These are phyloP conservation scores for Leucocoprinus gongylophorus DNA, from an alignment of 1,284 basidiomycete species.

Conservation along the genomic window DNA sequence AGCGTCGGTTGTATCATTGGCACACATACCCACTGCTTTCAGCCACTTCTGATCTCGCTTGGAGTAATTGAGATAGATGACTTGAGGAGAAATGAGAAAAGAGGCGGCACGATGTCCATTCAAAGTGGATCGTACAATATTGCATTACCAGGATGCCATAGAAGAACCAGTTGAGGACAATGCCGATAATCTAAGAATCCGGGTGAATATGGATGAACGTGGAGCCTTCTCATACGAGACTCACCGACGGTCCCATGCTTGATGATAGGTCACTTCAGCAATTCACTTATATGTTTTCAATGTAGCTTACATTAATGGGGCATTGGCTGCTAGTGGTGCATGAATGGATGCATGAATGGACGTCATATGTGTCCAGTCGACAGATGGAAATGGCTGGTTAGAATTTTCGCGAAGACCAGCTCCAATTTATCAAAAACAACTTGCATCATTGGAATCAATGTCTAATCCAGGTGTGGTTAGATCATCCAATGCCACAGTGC, in stretches of 20 bases:
- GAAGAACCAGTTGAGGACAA: constrained; percentile 10
- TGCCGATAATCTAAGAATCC: not conserved
- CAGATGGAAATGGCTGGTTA: too few species aligned
- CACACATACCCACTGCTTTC: not conserved
- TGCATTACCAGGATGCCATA: constrained; percentile 10
- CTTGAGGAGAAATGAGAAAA: not conserved
- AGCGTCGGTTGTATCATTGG: not conserved
- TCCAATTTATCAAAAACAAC: too few species aligned
- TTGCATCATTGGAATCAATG: too few species aligned
- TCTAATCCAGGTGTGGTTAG: too few species aligned
- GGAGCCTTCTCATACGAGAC: not conserved
- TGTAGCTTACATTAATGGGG: not conserved
- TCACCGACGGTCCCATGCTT: not conserved
- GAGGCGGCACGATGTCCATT: not conserved
- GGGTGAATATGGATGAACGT: too few species aligned
- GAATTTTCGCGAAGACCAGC: too few species aligned
- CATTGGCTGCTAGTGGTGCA: not conserved
- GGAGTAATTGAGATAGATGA: constrained; percentile 4
- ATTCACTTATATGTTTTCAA: not conserved
- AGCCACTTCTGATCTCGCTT: constrained; percentile 1
- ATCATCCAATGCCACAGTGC: too few species aligned
- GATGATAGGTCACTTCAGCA: too few species aligned
- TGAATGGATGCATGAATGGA: not conserved
- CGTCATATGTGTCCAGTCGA: too few species aligned
- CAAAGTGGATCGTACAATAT: not conserved